Percentiles rank a stretch among this genome's conserved stretches.
These are phyloP conservation scores for Epichloe bromicola DNA, from an alignment of 2,329 filamentous ascomycete genomes.

Conservation along the genomic window DNA sequence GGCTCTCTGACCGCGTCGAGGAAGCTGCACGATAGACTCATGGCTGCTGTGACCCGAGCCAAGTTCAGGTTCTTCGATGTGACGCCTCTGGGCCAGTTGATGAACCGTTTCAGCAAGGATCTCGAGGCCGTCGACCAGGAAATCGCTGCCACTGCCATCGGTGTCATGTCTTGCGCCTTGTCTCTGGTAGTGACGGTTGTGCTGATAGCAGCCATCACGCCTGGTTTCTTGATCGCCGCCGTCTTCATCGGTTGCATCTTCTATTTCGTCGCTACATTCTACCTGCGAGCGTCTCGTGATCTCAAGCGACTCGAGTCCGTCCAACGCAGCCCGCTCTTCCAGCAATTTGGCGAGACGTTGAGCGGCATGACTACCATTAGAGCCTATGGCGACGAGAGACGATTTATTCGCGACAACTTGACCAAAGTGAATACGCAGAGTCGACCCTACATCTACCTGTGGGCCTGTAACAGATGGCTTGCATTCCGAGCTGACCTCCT, in stretches of 20 bases:
- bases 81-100: conserved; percentile 87
- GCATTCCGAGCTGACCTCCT: conserved; percentile 83
- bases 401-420: conserved; percentile 89
- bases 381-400: conserved; percentile 84
- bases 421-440: conserved; percentile 78
- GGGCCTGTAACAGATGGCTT: conserved; percentile 95
- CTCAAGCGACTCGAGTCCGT: conserved; percentile 91
- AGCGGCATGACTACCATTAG: conserved; percentile 93
- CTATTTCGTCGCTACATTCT: conserved; percentile 71
- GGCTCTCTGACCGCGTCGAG: conserved; percentile 82
- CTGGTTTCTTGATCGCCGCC: conserved; percentile 77
- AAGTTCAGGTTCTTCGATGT: conserved; percentile 98
- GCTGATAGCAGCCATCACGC: conserved; percentile 79
- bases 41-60: conserved; percentile 69
- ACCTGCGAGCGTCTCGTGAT: conserved; percentile 85
- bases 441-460: conserved; percentile 89
- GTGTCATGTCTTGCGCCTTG: conserved; percentile 50
- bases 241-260: conserved; percentile 77
- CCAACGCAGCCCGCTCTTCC: conserved; percentile 86
- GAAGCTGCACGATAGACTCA: conserved; percentile 66
- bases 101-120: conserved; percentile 98
- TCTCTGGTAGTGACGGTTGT: conserved; percentile 72
- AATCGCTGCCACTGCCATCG: conserved; percentile 81
- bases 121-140: conserved; percentile 92
- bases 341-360: conserved; percentile 94